A percentile compares a stretch with the other conserved stretches of the same genome.
These are phyloP conservation scores for Cyphellophora attinorum DNA, from an alignment of 2,329 filamentous ascomycete species.

Conservation along the genomic window DNA sequence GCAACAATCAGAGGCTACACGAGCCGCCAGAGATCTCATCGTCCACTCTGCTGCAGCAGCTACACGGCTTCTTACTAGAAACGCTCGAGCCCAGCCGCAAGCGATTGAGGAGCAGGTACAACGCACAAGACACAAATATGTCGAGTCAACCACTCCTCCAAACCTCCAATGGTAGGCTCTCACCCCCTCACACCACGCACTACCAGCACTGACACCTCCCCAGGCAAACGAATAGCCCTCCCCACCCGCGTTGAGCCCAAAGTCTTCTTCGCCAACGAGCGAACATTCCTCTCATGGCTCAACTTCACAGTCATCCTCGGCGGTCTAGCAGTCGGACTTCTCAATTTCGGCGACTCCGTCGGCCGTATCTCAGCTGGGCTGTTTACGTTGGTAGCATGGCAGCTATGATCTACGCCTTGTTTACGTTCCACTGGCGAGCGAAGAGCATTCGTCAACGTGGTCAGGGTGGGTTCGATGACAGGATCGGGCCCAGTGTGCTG, in stretches of 20 bases:
- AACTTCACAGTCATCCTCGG: constrained; percentile 99
- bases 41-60: too few species aligned
- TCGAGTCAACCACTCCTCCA: constrained; percentile 94
- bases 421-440: constrained; percentile 95
- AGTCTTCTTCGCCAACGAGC: constrained; percentile 99
- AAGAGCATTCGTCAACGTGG: constrained; percentile 84
- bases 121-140: constrained; percentile 55
- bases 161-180: constrained; percentile 43
- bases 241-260: constrained; percentile 97
- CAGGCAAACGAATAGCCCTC: constrained; percentile 96
- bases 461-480: constrained; percentile 92
- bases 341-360: constrained; percentile 93
- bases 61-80: too few species aligned
- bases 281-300: constrained; percentile 97
- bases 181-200: constrained; percentile 6
- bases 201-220: constrained; percentile 9
- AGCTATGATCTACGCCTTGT: constrained; percentile 88
- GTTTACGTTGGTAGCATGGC: constrained; percentile 89
- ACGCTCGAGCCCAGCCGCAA: too few species aligned
- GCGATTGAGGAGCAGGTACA: too few species aligned
- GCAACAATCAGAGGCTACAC: too few species aligned
- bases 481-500: constrained; percentile 84
- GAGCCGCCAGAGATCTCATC: too few species aligned
- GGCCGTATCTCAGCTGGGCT: constrained; percentile 89
- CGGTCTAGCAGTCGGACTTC: constrained; percentile 87